Evolutionary conservation across 345 rosid genomes (phyloP).

Genomic region (Brassica nigra): DNA sequence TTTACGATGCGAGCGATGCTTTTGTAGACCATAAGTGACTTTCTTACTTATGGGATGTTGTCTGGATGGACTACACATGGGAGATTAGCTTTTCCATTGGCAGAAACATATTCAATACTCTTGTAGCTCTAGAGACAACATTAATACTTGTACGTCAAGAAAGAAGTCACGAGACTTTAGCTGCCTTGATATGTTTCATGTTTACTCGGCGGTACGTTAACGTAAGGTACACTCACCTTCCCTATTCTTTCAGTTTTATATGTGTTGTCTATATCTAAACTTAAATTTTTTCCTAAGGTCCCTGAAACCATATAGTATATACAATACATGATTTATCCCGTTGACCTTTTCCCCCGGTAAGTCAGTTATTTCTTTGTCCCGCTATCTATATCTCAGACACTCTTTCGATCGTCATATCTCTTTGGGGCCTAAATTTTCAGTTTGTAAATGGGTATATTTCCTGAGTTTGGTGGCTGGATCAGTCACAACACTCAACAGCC

Average conservation of each 20-base stretch:
- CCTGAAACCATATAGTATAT: not conserved
- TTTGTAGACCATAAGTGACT: too few relatives aligned
- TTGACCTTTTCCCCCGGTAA: not conserved
- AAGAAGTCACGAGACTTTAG: slow-evolving; percentile 3
- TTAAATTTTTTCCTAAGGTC: not conserved
- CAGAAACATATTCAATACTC: too few relatives aligned
- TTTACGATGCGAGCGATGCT: too few relatives aligned
- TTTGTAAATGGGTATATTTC: not conserved
- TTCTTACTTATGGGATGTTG: too few relatives aligned
- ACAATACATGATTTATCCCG: not conserved
- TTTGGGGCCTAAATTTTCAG: not conserved
- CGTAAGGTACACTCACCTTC: slow-evolving; percentile 9
- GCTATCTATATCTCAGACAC: not conserved
- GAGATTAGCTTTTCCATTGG: too few relatives aligned
- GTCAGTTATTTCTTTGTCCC: not conserved
- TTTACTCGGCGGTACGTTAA: not conserved
- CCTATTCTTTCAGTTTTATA: not conserved
- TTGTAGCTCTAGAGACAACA: too few relatives aligned
- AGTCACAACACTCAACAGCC: slow-evolving; percentile 19
- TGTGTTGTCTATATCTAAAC: not conserved
- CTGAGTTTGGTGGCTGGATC: not conserved
- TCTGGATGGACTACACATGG: too few relatives aligned
- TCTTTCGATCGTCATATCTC: not conserved
- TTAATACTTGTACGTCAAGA: slow-evolving; percentile 11
- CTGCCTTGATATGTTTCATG: not conserved